Base-by-base conservation (phyloP, 208 protist genomes). In the Willaertia magna region DNA sequence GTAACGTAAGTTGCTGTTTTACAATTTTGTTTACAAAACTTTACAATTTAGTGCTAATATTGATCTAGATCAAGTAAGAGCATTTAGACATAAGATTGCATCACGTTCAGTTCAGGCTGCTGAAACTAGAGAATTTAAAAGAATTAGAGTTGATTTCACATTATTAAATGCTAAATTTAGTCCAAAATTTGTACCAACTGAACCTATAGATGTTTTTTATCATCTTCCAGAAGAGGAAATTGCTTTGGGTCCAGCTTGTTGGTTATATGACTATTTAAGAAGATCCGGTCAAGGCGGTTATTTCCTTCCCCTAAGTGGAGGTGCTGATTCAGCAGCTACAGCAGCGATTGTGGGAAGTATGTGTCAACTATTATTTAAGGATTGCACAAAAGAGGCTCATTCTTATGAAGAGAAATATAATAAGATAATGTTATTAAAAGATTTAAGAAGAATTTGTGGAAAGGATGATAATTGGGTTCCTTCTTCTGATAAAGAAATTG, bases 201-300 rank as follows among this genome's bases (percentile, higher is more conserved):
- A 43, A 20, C 67, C 79, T 1, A 18, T 84, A n/a, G 39, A 61
- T 16, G 40, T 47, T 22, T 9, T 16, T 9, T 84, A 48, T 61
- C 83, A 88, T 7, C n/a, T 34, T 3, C 26, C 85, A 39, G 42
- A 87, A 0, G 89, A 92, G 44, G 90, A 92, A 85, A 92, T 92
- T 87, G 89, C 89, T 2, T 89, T 88, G n/a, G 89, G 91, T 46
- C 91, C 92, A 11, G 91, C 93, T 1, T 91, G 89, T 87, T 95
- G 92, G 92, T 86, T 95, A 16, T 94, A 91, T 91, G 93, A 95
- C 85, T 95, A 95, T 84, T 85, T 95, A 26, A 88, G 93, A 30
- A 86, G 93, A 67, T 89, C 86, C 11, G 88, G 90, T 42, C 55
- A 67, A 74, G 76, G 83, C 30, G 92, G 92, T 43, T 94, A 86